phyloP scores from a whole-genome alignment of 345 rosid species.

The Carallia brachiata region DNA sequence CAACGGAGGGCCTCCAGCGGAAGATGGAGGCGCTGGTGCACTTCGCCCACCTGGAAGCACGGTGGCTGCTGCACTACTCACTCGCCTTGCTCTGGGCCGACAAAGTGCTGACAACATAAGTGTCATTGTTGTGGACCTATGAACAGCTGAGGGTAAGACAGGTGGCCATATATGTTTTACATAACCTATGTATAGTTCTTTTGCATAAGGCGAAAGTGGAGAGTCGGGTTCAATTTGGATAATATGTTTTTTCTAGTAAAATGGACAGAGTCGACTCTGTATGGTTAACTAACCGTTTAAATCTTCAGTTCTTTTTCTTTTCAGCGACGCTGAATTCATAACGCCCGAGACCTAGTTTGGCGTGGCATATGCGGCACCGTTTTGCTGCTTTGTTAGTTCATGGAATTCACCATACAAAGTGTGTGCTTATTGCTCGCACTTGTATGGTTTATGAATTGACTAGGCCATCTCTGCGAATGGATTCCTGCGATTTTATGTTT shows the following conservation, averaged over 20 bases:
- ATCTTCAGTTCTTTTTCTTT: too few relatives aligned
- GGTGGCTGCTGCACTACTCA: slow-evolving; percentile 62
- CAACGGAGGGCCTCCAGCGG: slow-evolving; percentile 14
- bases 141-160: slow-evolving; percentile 20
- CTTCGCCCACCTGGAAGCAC: slow-evolving; percentile 49
- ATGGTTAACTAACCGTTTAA: too few relatives aligned
- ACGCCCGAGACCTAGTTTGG: too few relatives aligned
- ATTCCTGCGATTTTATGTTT: too few relatives aligned
- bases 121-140: slow-evolving; percentile 64
- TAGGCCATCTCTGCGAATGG: too few relatives aligned
- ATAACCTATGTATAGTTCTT: slow-evolving; percentile 15
- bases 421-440: too few relatives aligned
- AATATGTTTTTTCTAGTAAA: neutral
- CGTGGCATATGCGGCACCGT: too few relatives aligned
- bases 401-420: too few relatives aligned
- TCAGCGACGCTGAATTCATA: too few relatives aligned
- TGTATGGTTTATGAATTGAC: too few relatives aligned
- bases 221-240: slow-evolving; percentile 1
- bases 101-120: slow-evolving; percentile 74
- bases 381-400: too few relatives aligned
- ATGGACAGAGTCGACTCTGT: neutral
- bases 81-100: slow-evolving; percentile 73
- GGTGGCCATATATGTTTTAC: slow-evolving; percentile 1
- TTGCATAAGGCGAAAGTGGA: slow-evolving; percentile 3
- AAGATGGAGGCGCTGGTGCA: slow-evolving; percentile 25